These are phyloP conservation scores for Neobulgaria alba DNA, from an alignment of 2,329 filamentous ascomycete species.

Conservation along the genomic window DNA sequence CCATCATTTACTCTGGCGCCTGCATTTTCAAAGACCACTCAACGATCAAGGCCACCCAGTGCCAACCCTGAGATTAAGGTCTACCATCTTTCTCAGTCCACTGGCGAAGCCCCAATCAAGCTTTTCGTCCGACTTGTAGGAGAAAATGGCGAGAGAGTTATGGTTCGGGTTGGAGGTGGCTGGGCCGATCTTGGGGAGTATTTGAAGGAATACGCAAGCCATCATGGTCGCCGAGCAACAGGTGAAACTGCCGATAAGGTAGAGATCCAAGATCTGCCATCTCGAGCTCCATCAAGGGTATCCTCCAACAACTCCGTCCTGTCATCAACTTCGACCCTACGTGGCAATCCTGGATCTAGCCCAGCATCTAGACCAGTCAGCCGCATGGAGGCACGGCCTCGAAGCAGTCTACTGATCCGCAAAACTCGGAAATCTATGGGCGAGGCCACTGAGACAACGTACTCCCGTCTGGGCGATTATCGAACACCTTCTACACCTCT, in stretches of 20 bases:
- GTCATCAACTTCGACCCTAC: conserved; percentile 11
- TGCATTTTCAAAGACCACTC: conserved; percentile 36
- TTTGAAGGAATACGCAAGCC: conserved; percentile 82
- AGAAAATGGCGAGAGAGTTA: conserved; percentile 82
- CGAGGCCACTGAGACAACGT: conserved; percentile 1
- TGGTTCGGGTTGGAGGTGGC: conserved; percentile 97
- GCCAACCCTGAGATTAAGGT: conserved; percentile 73
- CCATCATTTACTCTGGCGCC: conserved; percentile 64
- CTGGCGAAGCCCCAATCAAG: conserved; percentile 82
- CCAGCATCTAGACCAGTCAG: conserved; percentile 20
- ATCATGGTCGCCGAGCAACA: conserved; percentile 70
- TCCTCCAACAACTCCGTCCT: conserved; percentile 16
- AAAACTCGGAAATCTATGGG: conserved; percentile 24
- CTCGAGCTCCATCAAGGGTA: too few relatives aligned
- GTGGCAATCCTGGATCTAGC: conserved; percentile 33
- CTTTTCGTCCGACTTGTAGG: conserved; percentile 90
- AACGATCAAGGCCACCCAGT: conserved; percentile 39
- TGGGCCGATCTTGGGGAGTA: conserved; percentile 97
- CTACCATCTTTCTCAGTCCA: conserved; percentile 81
- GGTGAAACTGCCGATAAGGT: conserved; percentile 42
- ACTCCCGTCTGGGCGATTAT: conserved; percentile 2
- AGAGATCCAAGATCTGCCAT: conserved; percentile 47
- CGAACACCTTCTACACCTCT: conserved; percentile 21
- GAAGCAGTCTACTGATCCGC: conserved; percentile 21
- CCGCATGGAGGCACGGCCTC: conserved; percentile 21